Base-by-base conservation (phyloP, 2,329 filamentous ascomycete genomes). In the Simplicillium sp. region DNA sequence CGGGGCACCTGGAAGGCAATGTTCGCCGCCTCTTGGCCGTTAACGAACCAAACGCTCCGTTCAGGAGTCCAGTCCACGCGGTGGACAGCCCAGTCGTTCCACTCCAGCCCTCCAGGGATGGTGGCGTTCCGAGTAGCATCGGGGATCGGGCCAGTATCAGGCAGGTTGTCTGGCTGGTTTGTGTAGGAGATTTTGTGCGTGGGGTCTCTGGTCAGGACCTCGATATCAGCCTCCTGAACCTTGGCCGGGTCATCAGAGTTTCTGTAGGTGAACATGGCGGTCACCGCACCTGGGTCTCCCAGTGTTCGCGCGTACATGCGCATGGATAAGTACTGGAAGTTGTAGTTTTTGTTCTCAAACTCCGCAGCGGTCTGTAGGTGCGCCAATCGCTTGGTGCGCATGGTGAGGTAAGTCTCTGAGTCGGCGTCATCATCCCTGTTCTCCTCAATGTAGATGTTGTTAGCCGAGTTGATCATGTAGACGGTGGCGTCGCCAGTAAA, bases 51-150 rank as follows among this genome's bases (percentile, higher is more conserved):
- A 16, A 66, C 67, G 40, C 67, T 76, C 37, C 63, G 54, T 15
- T 62, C 58, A 0, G 70, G 64, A 1, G 70, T 67, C 77, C 77
- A 81, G 54, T 81, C 77, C 35, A 80, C 65, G 17, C 77, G 65
- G 52, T 80, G 72, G 3, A 70, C 68, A 17, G 73, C 66, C 75
- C 76, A 81, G 20, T 72, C 62, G 37, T 69, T 63, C 72, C 73
- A 78, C 20, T 56, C 47, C 13, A 55, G 49, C 4, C 58, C 55
- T 14, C 61, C 46, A 2, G 75, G 68, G 33, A 72, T 54, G 3
- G 64, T 70, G 11, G 61, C 64, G 46, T 71, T 73, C 7, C 59
- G 50, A 1, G 73, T 74, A 1, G 76, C 68, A 18, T 59, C 53
- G 4, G 63, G 52, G 34, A 73, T 57, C 28, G 67, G 61, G 29